A percentile compares a stretch with the other conserved stretches of the same genome.
These are phyloP conservation scores for Heracleum sosnowskyi DNA, from an alignment of 129 eudicot species.

Conservation along the genomic window DNA sequence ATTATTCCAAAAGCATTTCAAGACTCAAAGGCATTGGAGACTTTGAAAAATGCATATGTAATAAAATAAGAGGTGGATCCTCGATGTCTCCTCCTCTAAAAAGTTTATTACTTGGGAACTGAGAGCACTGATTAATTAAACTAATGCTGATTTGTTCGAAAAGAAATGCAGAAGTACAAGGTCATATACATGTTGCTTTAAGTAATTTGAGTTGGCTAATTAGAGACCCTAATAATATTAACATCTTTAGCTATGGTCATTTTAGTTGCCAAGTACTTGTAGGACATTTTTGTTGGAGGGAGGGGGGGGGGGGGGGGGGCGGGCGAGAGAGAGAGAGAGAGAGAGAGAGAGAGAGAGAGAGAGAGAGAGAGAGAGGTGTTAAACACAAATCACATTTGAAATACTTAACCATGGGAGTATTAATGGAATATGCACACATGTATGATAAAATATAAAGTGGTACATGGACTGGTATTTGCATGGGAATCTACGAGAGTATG, in stretches of 20 bases:
- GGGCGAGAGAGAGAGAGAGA: not conserved
- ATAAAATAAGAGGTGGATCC: constrained; percentile 2
- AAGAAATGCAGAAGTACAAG: constrained; percentile 3
- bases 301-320: too few species aligned
- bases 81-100: not conserved
- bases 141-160: not conserved
- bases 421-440: not conserved
- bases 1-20: not conserved
- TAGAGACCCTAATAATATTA: not conserved
- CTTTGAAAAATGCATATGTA: not conserved
- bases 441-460: not conserved
- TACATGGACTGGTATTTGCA: constrained; percentile 25
- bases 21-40: not conserved
- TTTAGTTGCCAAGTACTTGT: not conserved
- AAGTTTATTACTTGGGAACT: not conserved
- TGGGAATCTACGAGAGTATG: constrained; percentile 35
- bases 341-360: not conserved
- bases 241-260: not conserved
- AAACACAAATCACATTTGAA: not conserved
- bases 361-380: not conserved
- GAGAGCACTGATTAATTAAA: not conserved
- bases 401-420: not conserved
- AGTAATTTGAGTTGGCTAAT: too few species aligned
- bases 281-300: too few species aligned
- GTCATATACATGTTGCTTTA: not conserved